Percentiles rank a stretch among this genome's conserved stretches.
Evolutionary conservation across 257 asterid species (phyloP).

Genomic region (Nicotiana sylvestris): DNA sequence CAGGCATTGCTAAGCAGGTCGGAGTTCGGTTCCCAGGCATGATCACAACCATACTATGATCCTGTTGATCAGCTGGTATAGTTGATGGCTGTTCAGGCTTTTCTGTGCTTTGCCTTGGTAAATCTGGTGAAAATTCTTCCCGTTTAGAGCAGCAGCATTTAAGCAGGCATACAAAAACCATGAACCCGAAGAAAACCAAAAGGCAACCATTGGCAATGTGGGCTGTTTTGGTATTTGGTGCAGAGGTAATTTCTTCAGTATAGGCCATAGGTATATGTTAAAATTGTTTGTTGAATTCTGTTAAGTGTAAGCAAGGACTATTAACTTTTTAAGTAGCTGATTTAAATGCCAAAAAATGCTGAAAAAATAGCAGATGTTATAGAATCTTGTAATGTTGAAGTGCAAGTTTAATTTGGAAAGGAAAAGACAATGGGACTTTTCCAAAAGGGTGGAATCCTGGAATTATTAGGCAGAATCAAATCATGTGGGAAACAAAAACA

Average conservation of each 20-base stretch:
- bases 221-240: background rate
- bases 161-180: background rate
- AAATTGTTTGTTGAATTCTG: background rate
- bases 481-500: background rate
- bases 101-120: background rate
- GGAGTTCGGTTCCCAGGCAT: conserved; percentile 28
- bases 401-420: background rate
- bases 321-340: background rate
- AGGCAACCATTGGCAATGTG: conserved; percentile 9
- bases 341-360: background rate
- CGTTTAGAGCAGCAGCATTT: conserved; percentile 14
- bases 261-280: background rate
- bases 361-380: background rate
- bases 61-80: background rate
- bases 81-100: conserved; percentile 10
- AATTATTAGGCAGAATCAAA: background rate
- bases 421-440: background rate
- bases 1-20: conserved; percentile 16
- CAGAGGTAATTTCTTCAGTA: background rate
- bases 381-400: background rate
- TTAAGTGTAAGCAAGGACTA: background rate
- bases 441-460: too few relatives aligned
- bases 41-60: conserved; percentile 16
- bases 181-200: conserved; percentile 9
- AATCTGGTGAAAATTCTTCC: background rate